Evolutionary conservation across 108 stramenopile species (phyloP), one percentile per base, ranked within the genome.

Genomic region (Fragilaria crotonensis): DNA sequence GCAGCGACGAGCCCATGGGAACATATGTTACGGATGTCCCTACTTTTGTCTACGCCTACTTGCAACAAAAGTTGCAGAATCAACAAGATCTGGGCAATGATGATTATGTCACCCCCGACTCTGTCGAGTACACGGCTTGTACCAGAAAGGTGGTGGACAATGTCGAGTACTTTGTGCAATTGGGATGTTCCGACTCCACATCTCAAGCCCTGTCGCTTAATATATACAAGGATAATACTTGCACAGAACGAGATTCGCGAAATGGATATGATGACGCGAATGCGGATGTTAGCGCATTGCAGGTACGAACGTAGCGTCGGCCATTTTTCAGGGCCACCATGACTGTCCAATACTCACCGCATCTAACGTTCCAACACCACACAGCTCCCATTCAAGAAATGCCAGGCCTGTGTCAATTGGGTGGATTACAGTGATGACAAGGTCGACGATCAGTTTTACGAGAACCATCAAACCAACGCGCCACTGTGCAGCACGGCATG

Each of bases 391-490:
- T 92, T 88, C 70, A 63, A 80, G 41, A 64, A 82, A 47, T 92
- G 90, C 58, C 76, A 75, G 45, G 64, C 76, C 23, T 92, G 90
- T 59, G 90, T 92, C 25, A 80, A 81, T 66, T 92, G 86, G 85
- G 73, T 76, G 21, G 84, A 92, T 60, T 72, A 70, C 46, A 78
- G 73, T 45, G 86, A 85, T 57, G 84, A 92, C 52, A 63, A 80
- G 50, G 75, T 87, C 26, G 90, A 92, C 57, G 90, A 92, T 60
- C 60, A 68, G 64, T 88, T 72, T 45, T 92, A 82, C 57, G 83
- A 83, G 51, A 86, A 86, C 50, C 81, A 73, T 49, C 69, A 85
- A 66, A 82, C 57, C 20, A 62, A 72, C 27, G 78, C 90, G n/a
- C 90, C 90, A 25, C 68, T 92, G 21, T 92, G 90, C 49, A 63